phyloP scores from a whole-genome alignment of 2,329 filamentous ascomycete species.

The Colletotrichum ledebouriae region DNA sequence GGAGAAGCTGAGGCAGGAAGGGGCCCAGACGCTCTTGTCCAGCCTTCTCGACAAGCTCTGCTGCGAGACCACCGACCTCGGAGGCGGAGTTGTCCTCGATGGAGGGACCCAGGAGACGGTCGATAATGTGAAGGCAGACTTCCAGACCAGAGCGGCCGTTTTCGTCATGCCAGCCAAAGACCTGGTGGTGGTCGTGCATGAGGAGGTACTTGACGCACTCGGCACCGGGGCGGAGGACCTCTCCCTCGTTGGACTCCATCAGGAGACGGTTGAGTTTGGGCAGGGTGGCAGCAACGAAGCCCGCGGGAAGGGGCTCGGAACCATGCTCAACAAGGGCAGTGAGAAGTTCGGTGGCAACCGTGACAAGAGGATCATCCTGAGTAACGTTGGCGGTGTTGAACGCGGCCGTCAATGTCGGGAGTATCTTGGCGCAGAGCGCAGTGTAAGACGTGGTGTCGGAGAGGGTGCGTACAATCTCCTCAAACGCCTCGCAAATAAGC shows the following conservation, averaged over 20 bases:
- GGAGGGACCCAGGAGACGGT: constrained; percentile 83
- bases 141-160: constrained; percentile 87
- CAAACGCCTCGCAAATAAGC: constrained; percentile 90
- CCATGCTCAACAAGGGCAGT: constrained; percentile 85
- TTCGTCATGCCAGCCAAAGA: constrained; percentile 88
- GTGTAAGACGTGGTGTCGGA: constrained; percentile 78
- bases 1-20: constrained; percentile 88
- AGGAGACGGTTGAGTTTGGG: constrained; percentile 89
- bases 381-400: constrained; percentile 91
- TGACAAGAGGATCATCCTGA: constrained; percentile 86
- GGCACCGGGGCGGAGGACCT: constrained; percentile 88
- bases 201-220: constrained; percentile 91
- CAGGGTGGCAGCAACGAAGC: constrained; percentile 86
- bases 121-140: constrained; percentile 90
- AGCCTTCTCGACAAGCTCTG: constrained; percentile 95
- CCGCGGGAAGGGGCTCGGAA: constrained; percentile 85
- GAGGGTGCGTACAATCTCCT: constrained; percentile 82
- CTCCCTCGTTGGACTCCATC: constrained; percentile 86
- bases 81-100: constrained; percentile 95
- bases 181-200: constrained; percentile 88
- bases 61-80: constrained; percentile 95
- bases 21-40: constrained; percentile 92
- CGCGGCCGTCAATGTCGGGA: constrained; percentile 88
- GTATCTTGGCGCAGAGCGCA: constrained; percentile 84
- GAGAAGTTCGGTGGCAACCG: constrained; percentile 83